phyloP scores from a whole-genome alignment of 768 basidiomycete genomes.

The Chalciporus chontae region DNA sequence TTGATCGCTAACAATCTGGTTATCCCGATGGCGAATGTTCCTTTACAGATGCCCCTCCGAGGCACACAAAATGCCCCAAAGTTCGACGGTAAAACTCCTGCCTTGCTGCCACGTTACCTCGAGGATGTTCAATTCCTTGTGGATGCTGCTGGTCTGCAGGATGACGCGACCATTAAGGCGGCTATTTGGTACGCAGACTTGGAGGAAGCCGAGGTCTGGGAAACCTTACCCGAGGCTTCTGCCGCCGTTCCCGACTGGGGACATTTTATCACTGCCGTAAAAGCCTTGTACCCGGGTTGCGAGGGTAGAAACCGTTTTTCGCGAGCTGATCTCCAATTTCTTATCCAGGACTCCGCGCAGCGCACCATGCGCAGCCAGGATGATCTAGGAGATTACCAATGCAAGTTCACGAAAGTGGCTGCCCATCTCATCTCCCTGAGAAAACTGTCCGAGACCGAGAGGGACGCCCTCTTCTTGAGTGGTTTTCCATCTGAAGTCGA shows the following conservation, averaged over 20 bases:
- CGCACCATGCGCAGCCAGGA: not conserved
- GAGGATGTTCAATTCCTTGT: not conserved
- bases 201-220: not conserved
- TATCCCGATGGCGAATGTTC: not conserved
- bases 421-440: not conserved
- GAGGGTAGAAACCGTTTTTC: not conserved
- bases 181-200: too few relatives aligned
- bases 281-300: not conserved
- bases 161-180: not conserved
- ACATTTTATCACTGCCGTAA: not conserved
- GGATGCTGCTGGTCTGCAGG: not conserved
- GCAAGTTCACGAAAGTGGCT: not conserved
- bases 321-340: not conserved
- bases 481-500: not conserved
- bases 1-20: too few relatives aligned
- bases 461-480: not conserved
- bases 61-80: not conserved
- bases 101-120: not conserved
- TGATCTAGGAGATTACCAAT: not conserved
- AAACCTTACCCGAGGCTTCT: not conserved
- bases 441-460: not conserved
- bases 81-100: not conserved
- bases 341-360: not conserved
- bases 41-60: not conserved
- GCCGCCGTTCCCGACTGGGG: not conserved